Conservation (phyloP, 306 rosid species). For the Astragalus glycyphyllos region DNA sequence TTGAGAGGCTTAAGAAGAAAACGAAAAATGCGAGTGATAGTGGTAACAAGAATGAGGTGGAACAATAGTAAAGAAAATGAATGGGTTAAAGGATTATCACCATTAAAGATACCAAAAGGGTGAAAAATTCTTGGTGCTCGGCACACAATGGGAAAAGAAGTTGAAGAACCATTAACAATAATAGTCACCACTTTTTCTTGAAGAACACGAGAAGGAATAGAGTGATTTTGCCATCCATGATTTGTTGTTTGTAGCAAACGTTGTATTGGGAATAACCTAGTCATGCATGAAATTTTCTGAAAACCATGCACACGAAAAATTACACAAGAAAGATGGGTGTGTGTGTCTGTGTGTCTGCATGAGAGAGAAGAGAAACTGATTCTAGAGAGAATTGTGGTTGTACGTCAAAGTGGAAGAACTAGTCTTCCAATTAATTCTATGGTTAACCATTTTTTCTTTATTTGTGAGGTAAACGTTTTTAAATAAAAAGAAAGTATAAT, state of each 20-base stretch:
- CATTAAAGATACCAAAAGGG: conserved; percentile 46
- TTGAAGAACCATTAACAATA: background rate
- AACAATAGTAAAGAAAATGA: conserved; percentile 56
- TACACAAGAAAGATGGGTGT: background rate
- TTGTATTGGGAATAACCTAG: conserved; percentile 48
- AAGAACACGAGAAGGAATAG: background rate
- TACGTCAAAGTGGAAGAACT: conserved; percentile 61
- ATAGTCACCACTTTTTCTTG: background rate
- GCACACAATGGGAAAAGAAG: conserved; percentile 16
- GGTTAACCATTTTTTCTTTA: conserved; percentile 38
- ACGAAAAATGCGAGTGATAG: conserved; percentile 48
- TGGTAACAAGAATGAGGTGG: conserved; percentile 44
- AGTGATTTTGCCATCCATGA: conserved; percentile 32
- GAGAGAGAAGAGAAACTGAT: background rate
- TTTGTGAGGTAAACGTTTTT: conserved; percentile 46
- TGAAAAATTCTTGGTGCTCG: background rate
- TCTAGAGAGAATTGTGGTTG: conserved; percentile 49
- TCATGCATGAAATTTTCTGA: conserved; percentile 52
- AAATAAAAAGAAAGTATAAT: too few species aligned
- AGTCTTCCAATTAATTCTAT: conserved; percentile 32
- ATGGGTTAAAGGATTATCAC: conserved; percentile 50
- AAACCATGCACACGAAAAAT: conserved; percentile 23
- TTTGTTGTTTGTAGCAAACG: conserved; percentile 32
- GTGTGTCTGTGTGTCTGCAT: background rate
- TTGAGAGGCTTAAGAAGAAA: conserved; percentile 68